Evolutionary conservation across 305 asterid genomes (phyloP).

Genomic region (Nicotiana rustica): DNA sequence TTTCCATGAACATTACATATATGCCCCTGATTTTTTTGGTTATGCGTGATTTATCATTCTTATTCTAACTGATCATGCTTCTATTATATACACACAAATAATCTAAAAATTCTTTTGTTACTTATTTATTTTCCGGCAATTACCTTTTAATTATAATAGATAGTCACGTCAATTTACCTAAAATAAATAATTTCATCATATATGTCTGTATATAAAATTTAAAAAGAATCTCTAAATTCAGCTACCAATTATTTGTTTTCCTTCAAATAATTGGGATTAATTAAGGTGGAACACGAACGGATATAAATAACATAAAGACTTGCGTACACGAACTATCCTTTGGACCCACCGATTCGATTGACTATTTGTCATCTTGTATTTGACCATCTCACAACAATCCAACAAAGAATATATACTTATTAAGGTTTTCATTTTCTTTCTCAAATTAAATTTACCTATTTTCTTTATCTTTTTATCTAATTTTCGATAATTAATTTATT

Average conservation of each 20-base stretch:
- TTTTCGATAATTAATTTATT: not conserved
- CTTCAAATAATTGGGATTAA: slow-evolving; percentile 23
- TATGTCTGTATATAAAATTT: not conserved
- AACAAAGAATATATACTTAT: not conserved
- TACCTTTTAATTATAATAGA: not conserved
- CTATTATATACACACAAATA: too few relatives aligned
- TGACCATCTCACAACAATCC: not conserved
- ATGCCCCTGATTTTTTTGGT: not conserved
- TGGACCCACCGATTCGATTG: not conserved
- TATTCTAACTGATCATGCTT: too few relatives aligned
- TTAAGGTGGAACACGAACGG: slow-evolving; percentile 29
- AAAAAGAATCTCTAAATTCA: not conserved
- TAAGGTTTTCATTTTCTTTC: not conserved
- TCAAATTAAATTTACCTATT: not conserved
- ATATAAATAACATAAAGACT: slow-evolving; percentile 19
- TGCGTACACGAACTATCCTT: not conserved
- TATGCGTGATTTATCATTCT: not conserved
- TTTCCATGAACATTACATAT: not conserved
- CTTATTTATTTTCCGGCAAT: not conserved
- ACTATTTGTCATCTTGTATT: not conserved
- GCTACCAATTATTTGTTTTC: slow-evolving; percentile 10
- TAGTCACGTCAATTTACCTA: too few relatives aligned
- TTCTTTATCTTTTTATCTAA: not conserved
- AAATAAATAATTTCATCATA: too few relatives aligned
- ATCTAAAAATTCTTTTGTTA: too few relatives aligned